Evolutionary conservation across 2,329 filamentous ascomycete genomes (phyloP), one percentile per base, ranked within the genome.

Genomic region (Byssochlamys sp.): DNA sequence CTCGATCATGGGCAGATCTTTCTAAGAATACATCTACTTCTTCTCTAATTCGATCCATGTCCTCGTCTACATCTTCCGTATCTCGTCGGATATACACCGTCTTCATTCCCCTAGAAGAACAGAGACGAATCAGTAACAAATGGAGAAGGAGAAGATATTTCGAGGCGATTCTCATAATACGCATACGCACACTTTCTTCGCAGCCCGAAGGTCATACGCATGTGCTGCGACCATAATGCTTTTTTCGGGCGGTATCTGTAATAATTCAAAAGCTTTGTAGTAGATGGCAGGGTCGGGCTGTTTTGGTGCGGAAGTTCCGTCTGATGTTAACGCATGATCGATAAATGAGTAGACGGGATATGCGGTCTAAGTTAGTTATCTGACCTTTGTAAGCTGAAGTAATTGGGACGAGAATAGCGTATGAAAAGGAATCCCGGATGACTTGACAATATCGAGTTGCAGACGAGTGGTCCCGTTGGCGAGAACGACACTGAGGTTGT

Each of bases 391-490:
- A 2, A 74, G 60, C 0, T 78, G 77, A 0, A 83, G 62, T 2
- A 83, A 67, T 66, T 82, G 72, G 31, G 76, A 78, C 0, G 79
- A 82, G 56, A 83, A 78, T 0, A 83, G 61, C 73, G 79, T 77
- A 58, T 81, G 65, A 67, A 82, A 83, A 0, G 59, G 62, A 53
- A 83, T 62, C 0, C 73, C 74, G 1, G 79, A 78, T 0, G 75
- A 81, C 27, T 71, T 68, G 1, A 67, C 68, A 2, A 83, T 71
- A 63, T 83, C 79, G 2, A 84, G 74, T 60, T 83, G 81, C 0
- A 83, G 69, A 24, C 81, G 74, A 1, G 77, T 79, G 0, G 79
- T 82, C 0, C 81, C 81, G 58, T 83, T 83, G 5, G 80, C 81
- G 51, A 78, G 73, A 2, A 83, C 80, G 55, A 80, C 39, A 24